phyloP scores from a whole-genome alignment of 2,329 filamentous ascomycete genomes.

The Curvularia hawaiiensis region DNA sequence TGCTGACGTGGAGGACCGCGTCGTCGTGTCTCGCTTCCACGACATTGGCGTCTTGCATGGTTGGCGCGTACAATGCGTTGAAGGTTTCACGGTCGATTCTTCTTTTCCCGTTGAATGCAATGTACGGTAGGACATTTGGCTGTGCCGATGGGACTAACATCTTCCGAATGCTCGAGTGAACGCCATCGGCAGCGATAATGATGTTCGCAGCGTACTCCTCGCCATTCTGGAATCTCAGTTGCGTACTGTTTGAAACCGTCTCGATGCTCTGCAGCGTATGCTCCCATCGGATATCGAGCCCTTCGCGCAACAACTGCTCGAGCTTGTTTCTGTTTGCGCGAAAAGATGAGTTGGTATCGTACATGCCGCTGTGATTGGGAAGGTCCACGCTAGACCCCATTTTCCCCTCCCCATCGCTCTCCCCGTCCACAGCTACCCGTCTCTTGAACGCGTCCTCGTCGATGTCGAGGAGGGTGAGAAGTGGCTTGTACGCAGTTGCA shows the following conservation, averaged over 20 bases:
- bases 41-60: slow-evolving; percentile 18
- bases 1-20: slow-evolving; percentile 39
- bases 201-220: slow-evolving; percentile 13
- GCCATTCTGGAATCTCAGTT: slow-evolving; percentile 21
- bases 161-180: slow-evolving; percentile 44
- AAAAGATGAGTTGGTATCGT: slow-evolving; percentile 24
- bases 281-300: slow-evolving; percentile 45
- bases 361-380: slow-evolving; percentile 7
- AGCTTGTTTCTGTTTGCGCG: slow-evolving; percentile 46
- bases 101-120: slow-evolving; percentile 42
- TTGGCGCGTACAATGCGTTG: slow-evolving; percentile 17
- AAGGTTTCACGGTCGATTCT: slow-evolving; percentile 30
- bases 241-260: neutral
- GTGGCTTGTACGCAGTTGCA: slow-evolving; percentile 35
- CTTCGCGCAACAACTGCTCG: slow-evolving; percentile 44
- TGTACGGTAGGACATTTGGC: slow-evolving; percentile 44
- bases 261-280: slow-evolving; percentile 27
- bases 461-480: slow-evolving; percentile 41
- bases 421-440: slow-evolving; percentile 40
- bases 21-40: slow-evolving; percentile 29
- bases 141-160: slow-evolving; percentile 28
- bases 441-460: slow-evolving; percentile 39
- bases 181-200: slow-evolving; percentile 48
- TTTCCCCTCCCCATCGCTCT: slow-evolving; percentile 30
- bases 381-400: slow-evolving; percentile 13